These are phyloP conservation scores for Schwanniomyces polymorphus DNA, from an alignment of 805 yeast genomes.

Conservation along the genomic window DNA sequence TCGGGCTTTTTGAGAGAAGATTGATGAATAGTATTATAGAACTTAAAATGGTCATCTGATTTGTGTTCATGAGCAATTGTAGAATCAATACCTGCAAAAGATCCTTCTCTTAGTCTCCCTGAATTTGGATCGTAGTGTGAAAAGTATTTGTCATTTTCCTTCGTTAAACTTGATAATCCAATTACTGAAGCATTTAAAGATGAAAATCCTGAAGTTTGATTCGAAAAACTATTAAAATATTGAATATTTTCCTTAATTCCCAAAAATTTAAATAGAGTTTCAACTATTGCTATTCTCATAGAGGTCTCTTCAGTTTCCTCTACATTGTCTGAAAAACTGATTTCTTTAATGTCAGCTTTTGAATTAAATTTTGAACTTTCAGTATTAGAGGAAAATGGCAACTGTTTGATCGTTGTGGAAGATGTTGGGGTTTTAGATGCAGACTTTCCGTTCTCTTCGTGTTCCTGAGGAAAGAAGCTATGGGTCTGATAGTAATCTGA, in stretches of 20 bases:
- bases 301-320: conserved; percentile 74
- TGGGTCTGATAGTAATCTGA: conserved; percentile 25
- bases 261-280: conserved; percentile 64
- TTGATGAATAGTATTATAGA: conserved; percentile 31
- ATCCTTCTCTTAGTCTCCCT: conserved; percentile 12
- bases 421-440: conserved; percentile 3
- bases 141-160: conserved; percentile 7
- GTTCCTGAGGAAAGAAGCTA: conserved; percentile 6
- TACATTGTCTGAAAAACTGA: conserved; percentile 50
- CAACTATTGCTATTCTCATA: conserved; percentile 63
- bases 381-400: conserved; percentile 6
- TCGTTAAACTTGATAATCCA: conserved; percentile 25
- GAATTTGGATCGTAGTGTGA: conserved; percentile 17
- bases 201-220: conserved; percentile 11
- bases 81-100: conserved; percentile 7
- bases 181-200: conserved; percentile 29
- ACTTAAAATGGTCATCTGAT: conserved; percentile 19
- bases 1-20: conserved; percentile 4
- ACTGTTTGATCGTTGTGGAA: neutral
- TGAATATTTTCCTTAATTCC: conserved; percentile 52
- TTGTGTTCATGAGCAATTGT: conserved; percentile 2
- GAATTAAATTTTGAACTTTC: conserved; percentile 11
- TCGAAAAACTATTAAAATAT: conserved; percentile 19
- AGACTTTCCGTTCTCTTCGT: conserved; percentile 9
- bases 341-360: conserved; percentile 19